These are phyloP conservation scores for Hyaloscypha finlandica DNA, from an alignment of 495 filamentous ascomycete species.

Conservation along the genomic window DNA sequence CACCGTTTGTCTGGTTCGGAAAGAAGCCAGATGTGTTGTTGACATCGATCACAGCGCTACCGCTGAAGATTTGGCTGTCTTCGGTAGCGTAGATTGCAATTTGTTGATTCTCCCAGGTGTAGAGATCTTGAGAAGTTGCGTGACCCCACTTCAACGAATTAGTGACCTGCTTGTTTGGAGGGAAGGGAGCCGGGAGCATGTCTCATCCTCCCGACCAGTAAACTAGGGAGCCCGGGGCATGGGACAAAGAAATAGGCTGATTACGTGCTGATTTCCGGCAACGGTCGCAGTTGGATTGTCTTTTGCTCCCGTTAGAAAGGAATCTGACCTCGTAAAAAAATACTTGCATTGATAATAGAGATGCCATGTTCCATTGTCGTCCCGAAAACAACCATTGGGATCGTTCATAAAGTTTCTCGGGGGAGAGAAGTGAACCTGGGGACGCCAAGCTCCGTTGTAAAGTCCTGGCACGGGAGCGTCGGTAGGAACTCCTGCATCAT, in stretches of 20 bases:
- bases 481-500: conserved; percentile 25
- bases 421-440: conserved; percentile 54
- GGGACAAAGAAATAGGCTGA: too few species aligned
- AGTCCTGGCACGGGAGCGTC: conserved; percentile 22
- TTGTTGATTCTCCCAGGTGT: conserved; percentile 54
- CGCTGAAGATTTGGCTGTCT: conserved; percentile 54
- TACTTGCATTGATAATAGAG: conserved; percentile 52
- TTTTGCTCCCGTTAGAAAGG: conserved; percentile 6
- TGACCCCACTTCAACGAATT: conserved; percentile 44
- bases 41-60: conserved; percentile 51
- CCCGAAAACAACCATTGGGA: conserved; percentile 57
- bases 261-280: conserved; percentile 49
- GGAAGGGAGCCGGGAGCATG: too few species aligned
- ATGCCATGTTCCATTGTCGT: conserved; percentile 50
- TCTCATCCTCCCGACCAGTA: too few species aligned
- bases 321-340: background rate
- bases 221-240: too few species aligned
- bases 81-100: conserved; percentile 53
- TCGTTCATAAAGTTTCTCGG: conserved; percentile 59
- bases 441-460: conserved; percentile 43
- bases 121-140: conserved; percentile 51
- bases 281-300: conserved; percentile 48
- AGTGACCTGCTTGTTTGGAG: too few species aligned
- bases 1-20: conserved; percentile 47
- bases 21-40: conserved; percentile 63